Evolutionary conservation across 129 eudicot species (phyloP), one percentile per base, ranked within the genome.

Genomic region (Tagetes patula): DNA sequence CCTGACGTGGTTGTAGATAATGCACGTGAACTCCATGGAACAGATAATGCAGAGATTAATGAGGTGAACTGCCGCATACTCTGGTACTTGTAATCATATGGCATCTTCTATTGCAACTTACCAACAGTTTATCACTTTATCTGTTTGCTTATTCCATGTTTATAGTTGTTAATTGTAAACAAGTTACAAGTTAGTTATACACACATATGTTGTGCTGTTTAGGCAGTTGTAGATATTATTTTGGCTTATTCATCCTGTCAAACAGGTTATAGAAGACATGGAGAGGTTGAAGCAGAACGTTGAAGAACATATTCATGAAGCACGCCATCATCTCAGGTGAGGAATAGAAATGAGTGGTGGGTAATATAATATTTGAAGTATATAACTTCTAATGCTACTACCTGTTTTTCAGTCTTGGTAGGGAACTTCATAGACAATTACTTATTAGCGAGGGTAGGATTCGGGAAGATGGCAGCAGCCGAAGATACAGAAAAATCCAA

Each of bases 31-130:
- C 94, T 84, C 75, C 92, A 88, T 90, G 99, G 99, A 83, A 81
- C 96, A 52, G 85, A 96, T 65, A 94, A 97, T 80, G 90, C 93
- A 67, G 99, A 94, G 89, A 90, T 94, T 73, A 88, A 94, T 78
- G 93, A 94, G 96, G 98, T 94, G 81, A 50, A 47, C 66, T 85
- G 53, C 80, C 54, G 43, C 67, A 61, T 78, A 65, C 46, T 38
- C 46, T 70, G 67, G 40, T 40, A 67, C 74, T 32, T 56, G 6
- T 55, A 31, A 13, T n/a, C 46, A 32, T 49, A 33, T 14, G n/a
- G 41, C 70, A 73, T 14, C 55, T 8, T 56, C 20, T 33, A 75
- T 65, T 54, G 46, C 66, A 52, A 54, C 40, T 20, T 20, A 20
- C 27, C 27, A 20, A 20, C 27, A 20, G 27, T 20, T 20, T 20